Conservation (phyloP, 148 eudicot species). For the Rhododendron griersonianum region DNA sequence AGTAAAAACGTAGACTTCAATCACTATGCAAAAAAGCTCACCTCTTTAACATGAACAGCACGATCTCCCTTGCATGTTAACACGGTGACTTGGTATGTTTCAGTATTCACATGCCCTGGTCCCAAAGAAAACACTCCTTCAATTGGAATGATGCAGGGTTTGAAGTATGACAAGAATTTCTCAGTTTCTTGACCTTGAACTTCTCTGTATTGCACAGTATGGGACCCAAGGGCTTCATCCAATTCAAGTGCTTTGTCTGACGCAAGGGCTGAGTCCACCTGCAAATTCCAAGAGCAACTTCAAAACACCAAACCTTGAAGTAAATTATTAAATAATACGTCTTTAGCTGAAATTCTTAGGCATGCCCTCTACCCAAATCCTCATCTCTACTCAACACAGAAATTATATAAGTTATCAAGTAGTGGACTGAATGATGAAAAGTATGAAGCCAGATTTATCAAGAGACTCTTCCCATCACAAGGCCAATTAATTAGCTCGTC, state of each 20-base stretch:
- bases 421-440: neutral
- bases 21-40: conserved; percentile 16
- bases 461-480: neutral
- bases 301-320: neutral
- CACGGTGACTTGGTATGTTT: conserved; percentile 46
- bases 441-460: neutral
- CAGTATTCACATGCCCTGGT: conserved; percentile 30
- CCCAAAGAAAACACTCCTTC: conserved; percentile 58
- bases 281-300: conserved; percentile 3
- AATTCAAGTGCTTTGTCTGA: conserved; percentile 66
- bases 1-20: neutral
- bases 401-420: neutral
- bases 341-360: neutral
- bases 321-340: neutral
- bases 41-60: conserved; percentile 73
- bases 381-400: neutral
- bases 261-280: conserved; percentile 54
- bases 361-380: neutral
- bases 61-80: conserved; percentile 63
- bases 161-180: conserved; percentile 72
- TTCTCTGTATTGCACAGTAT: conserved; percentile 75
- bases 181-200: conserved; percentile 76
- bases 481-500: neutral
- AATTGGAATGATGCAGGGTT: conserved; percentile 71
- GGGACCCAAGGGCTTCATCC: conserved; percentile 64